A percentile compares a stretch with the other conserved stretches of the same genome.
Conservation (phyloP, 2,329 filamentous ascomycete genomes). For the Sporothrix protearum region DNA sequence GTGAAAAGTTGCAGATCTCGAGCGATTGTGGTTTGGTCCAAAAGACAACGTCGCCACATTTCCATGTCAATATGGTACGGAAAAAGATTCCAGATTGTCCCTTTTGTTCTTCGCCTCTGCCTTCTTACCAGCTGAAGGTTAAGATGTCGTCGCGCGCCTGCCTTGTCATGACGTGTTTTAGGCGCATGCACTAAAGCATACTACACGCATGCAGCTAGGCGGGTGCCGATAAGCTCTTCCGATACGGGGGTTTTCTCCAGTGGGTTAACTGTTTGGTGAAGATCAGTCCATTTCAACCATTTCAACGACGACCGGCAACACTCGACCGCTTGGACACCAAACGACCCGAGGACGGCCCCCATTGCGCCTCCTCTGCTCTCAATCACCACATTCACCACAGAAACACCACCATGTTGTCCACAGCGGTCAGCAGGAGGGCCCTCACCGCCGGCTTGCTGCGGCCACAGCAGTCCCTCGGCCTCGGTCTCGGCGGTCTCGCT, state of each 20-base stretch:
- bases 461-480: slow-evolving; percentile 18
- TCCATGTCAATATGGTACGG: not conserved
- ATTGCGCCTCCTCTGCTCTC: not conserved
- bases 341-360: not conserved
- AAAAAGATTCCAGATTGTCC: not conserved
- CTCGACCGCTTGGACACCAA: not conserved
- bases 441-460: slow-evolving; percentile 23
- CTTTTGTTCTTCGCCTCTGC: not conserved
- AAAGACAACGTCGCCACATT: not conserved
- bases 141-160: not conserved
- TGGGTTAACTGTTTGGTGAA: slow-evolving; percentile 5
- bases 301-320: not conserved
- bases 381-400: not conserved
- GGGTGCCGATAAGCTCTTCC: slow-evolving; percentile 6
- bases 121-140: not conserved
- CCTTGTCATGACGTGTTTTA: slow-evolving; percentile 18
- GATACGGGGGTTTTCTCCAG: slow-evolving; percentile 14
- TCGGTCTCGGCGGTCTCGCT: not conserved
- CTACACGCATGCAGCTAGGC: slow-evolving; percentile 6
- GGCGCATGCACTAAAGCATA: slow-evolving; percentile 9
- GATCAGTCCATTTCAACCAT: slow-evolving; percentile 23
- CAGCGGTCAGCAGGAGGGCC: slow-evolving; percentile 21
- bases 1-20: not conserved
- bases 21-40: not conserved
- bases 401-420: slow-evolving; percentile 25